These are phyloP conservation scores for Dothideomycetes sp. DNA, from an alignment of 2,329 filamentous ascomycete species.

Conservation along the genomic window DNA sequence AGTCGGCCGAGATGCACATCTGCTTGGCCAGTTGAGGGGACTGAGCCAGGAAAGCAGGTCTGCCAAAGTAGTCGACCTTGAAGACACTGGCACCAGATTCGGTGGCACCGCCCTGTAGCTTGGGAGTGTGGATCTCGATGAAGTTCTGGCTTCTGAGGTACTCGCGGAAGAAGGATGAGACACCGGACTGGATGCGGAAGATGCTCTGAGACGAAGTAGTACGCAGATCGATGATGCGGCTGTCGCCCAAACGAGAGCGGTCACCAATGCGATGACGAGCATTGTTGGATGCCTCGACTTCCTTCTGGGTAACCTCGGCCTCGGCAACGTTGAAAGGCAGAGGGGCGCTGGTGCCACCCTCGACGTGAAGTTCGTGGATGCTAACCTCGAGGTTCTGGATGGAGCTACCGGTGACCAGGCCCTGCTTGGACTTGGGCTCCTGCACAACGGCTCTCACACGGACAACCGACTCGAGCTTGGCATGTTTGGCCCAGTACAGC, in stretches of 20 bases:
- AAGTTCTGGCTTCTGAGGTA: slow-evolving; percentile 69
- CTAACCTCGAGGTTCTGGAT: slow-evolving; percentile 69
- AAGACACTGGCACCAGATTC: slow-evolving; percentile 90
- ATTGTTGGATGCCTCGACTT: slow-evolving; percentile 48
- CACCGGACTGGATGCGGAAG: slow-evolving; percentile 74
- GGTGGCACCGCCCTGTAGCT: slow-evolving; percentile 80
- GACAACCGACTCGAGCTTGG: slow-evolving; percentile 69
- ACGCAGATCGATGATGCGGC: slow-evolving; percentile 74
- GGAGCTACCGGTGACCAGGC: slow-evolving; percentile 65
- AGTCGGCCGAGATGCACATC: slow-evolving; percentile 83
- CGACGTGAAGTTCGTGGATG: slow-evolving; percentile 56
- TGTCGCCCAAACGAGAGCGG: slow-evolving; percentile 58
- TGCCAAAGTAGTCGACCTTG: slow-evolving; percentile 82
- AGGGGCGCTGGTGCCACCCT: slow-evolving; percentile 51
- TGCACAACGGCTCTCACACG: slow-evolving; percentile 67
- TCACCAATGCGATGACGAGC: slow-evolving; percentile 56
- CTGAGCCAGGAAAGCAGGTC: slow-evolving; percentile 79
- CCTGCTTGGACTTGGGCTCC: slow-evolving; percentile 53
- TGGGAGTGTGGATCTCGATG: slow-evolving; percentile 89
- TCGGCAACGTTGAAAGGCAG: slow-evolving; percentile 63
- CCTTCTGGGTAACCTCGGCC: slow-evolving; percentile 52
- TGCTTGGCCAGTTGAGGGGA: slow-evolving; percentile 90
- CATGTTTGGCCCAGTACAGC: slow-evolving; percentile 77
- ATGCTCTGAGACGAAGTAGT: slow-evolving; percentile 81
- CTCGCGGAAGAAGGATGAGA: slow-evolving; percentile 70